phyloP scores from a whole-genome alignment of 371 early-diverging fungal species.

The Capillidium heterosporum region DNA sequence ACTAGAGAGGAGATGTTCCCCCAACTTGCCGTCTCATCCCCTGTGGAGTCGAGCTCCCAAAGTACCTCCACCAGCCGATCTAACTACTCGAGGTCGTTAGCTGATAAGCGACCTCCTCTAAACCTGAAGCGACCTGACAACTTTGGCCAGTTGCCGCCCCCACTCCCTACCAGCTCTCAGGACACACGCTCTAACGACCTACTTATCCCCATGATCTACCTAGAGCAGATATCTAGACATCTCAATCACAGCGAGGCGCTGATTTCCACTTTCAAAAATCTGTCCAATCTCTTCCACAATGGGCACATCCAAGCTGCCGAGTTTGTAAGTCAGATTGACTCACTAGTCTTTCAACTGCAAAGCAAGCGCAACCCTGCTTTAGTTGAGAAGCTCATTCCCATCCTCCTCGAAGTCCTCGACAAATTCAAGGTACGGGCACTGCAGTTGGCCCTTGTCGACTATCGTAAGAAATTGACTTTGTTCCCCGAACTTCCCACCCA shows the following conservation, averaged over 20 bases:
- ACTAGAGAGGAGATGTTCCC: no score
- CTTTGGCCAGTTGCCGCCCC: neutral
- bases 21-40: no score
- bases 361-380: neutral
- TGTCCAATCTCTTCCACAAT: neutral
- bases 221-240: neutral
- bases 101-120: neutral
- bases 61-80: no score
- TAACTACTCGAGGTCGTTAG: no score
- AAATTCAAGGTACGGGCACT: neutral
- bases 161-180: neutral
- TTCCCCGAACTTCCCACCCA: neutral
- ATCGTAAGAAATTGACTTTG: neutral
- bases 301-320: neutral
- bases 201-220: neutral
- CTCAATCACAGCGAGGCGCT: neutral
- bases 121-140: neutral
- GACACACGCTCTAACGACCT: neutral
- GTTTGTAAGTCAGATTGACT: neutral
- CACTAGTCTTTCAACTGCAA: neutral
- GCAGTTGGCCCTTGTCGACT: neutral
- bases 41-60: no score
- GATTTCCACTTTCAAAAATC: neutral
- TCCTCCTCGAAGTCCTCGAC: neutral
- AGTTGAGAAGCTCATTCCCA: neutral